A percentile compares a stretch with the other conserved stretches of the same genome.
These are phyloP conservation scores for Torulaspora pretoriensis DNA, from an alignment of 1,139 yeast species.

Conservation along the genomic window DNA sequence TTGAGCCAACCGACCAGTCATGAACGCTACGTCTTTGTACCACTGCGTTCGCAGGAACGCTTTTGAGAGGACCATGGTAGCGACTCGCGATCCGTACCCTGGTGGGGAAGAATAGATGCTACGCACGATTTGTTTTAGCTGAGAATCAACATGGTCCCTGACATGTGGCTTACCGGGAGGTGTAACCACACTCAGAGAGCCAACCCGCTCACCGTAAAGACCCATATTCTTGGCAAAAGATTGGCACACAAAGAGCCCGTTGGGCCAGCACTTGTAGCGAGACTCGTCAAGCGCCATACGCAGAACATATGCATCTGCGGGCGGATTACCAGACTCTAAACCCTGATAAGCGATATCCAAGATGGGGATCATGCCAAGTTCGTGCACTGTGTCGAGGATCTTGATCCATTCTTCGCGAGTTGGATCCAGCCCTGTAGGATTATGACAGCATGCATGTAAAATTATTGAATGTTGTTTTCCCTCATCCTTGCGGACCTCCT, in stretches of 20 bases:
- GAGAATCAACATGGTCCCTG: conserved; percentile 57
- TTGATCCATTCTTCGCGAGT: conserved; percentile 71
- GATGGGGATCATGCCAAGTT: conserved; percentile 61
- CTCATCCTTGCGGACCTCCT: conserved; percentile 42
- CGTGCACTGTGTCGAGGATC: conserved; percentile 57
- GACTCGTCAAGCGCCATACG: conserved; percentile 36
- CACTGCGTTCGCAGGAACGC: conserved; percentile 64
- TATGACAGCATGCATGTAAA: conserved; percentile 93
- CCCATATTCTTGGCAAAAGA: conserved; percentile 98
- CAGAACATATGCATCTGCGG: conserved; percentile 48
- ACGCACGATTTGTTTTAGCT: conserved; percentile 66
- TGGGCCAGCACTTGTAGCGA: conserved; percentile 30
- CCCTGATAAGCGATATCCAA: conserved; percentile 96
- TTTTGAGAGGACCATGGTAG: conserved; percentile 65
- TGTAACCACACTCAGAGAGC: conserved; percentile 51
- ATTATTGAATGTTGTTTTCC: conserved; percentile 48
- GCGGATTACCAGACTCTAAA: conserved; percentile 69
- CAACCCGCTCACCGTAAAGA: conserved; percentile 91
- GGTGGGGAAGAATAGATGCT: conserved; percentile 93
- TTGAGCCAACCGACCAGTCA: conserved; percentile 71
- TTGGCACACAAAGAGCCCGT: conserved; percentile 70
- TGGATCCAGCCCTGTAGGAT: conserved; percentile 94
- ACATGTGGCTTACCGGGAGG: conserved; percentile 17
- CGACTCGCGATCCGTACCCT: conserved; percentile 87
- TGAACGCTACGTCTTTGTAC: conserved; percentile 69